These are phyloP conservation scores for Nymphaea colorata DNA, from an alignment of 164 flowering plant genomes.

Conservation along the genomic window DNA sequence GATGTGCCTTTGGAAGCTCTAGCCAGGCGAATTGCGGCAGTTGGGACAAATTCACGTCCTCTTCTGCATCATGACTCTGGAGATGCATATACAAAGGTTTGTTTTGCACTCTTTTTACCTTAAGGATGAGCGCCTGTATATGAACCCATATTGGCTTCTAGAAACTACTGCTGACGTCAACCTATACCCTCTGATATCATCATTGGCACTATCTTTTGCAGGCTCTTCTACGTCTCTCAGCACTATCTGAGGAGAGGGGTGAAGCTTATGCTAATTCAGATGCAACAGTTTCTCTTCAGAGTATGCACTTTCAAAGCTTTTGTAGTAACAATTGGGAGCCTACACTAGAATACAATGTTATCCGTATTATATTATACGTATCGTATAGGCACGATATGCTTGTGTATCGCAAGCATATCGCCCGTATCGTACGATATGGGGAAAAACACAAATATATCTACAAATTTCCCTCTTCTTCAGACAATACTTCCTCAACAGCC, in stretches of 20 bases:
- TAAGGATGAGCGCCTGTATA: not conserved
- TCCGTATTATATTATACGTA: no score
- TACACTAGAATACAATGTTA: no score
- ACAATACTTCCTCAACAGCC: no score
- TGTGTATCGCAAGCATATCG: no score
- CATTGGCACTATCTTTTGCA: conserved; percentile 8
- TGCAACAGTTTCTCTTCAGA: conserved; percentile 59
- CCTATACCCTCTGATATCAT: not conserved
- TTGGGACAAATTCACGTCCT: conserved; percentile 83
- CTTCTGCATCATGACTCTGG: conserved; percentile 68
- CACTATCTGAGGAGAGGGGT: conserved; percentile 54
- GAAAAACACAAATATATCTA: no score
- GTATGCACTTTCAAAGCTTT: conserved; percentile 25
- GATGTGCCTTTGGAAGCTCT: conserved; percentile 90
- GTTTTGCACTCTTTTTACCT: not conserved
- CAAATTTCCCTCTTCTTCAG: no score
- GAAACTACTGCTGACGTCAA: not conserved
- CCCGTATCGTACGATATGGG: no score
- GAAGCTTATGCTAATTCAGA: conserved; percentile 68
- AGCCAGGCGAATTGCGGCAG: conserved; percentile 75
- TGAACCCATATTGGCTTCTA: not conserved
- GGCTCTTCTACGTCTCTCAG: conserved; percentile 52
- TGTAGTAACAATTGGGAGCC: no score
- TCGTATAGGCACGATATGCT: no score
- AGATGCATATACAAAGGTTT: conserved; percentile 60